These are phyloP conservation scores for Globisporangium lucens DNA, from an alignment of 352 stramenopile species.

Conservation along the genomic window DNA sequence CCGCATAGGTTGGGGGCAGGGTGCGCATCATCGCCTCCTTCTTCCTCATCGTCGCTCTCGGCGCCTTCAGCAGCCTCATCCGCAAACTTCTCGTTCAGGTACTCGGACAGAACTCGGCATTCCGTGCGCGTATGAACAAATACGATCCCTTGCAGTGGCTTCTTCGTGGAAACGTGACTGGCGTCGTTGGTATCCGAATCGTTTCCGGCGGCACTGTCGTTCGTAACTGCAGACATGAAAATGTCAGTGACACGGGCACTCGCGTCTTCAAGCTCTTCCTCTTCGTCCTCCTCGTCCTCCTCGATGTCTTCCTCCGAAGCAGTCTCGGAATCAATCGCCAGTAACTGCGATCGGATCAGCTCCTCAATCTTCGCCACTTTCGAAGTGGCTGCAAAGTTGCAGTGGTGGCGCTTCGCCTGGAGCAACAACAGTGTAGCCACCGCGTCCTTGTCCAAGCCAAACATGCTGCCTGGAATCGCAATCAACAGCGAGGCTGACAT, in stretches of 20 bases:
- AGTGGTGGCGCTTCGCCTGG: slow-evolving; percentile 32
- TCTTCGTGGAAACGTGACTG: background rate
- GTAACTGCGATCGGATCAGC: slow-evolving; percentile 40
- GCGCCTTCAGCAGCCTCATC: slow-evolving; percentile 11
- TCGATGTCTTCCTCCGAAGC: slow-evolving; percentile 22
- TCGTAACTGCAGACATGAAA: slow-evolving; percentile 5
- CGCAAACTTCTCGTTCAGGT: slow-evolving; percentile 63
- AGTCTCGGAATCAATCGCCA: slow-evolving; percentile 21
- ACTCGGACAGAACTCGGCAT: slow-evolving; percentile 76
- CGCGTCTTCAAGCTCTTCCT: background rate
- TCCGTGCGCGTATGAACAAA: slow-evolving; percentile 84
- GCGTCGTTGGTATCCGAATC: background rate
- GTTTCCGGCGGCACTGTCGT: background rate
- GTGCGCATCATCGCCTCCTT: background rate
- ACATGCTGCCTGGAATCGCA: slow-evolving; percentile 49
- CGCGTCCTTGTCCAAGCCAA: slow-evolving; percentile 52
- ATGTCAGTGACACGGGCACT: background rate
- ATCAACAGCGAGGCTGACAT: slow-evolving; percentile 52
- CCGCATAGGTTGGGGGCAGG: slow-evolving; percentile 30
- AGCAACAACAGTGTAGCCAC: slow-evolving; percentile 49
- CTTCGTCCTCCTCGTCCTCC: slow-evolving; percentile 32
- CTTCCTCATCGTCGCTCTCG: slow-evolving; percentile 17
- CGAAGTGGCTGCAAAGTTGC: slow-evolving; percentile 44
- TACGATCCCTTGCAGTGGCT: slow-evolving; percentile 69
- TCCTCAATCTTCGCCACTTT: slow-evolving; percentile 60